Evolutionary conservation across 2,329 filamentous ascomycete species (phyloP).

Genomic region (Bretziella fagacearum): DNA sequence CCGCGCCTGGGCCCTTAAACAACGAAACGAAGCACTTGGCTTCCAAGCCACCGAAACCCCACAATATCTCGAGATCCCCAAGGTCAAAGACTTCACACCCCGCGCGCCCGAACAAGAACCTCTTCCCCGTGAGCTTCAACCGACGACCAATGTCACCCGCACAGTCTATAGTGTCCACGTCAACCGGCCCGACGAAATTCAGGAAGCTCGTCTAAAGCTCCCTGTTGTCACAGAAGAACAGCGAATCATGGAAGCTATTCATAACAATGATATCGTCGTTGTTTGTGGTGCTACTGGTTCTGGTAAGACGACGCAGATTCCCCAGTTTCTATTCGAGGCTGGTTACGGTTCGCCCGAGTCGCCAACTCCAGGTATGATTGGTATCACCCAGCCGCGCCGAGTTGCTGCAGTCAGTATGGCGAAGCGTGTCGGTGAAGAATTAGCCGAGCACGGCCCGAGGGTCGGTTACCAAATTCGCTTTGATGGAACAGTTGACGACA

Average conservation of each 20-base stretch:
- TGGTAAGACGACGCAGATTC: conserved; percentile 93
- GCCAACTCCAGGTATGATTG: conserved; percentile 79
- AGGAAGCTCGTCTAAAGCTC: conserved; percentile 59
- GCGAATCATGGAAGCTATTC: conserved; percentile 92
- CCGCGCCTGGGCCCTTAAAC: conserved; percentile 80
- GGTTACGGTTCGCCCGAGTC: conserved; percentile 69
- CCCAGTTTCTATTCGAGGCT: conserved; percentile 88
- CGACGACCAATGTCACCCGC: conserved; percentile 41
- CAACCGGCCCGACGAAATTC: conserved; percentile 52
- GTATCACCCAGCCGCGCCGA: conserved; percentile 82
- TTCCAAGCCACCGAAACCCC: conserved; percentile 32
- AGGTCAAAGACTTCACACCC: conserved; percentile 45
- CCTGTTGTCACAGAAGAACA: conserved; percentile 93
- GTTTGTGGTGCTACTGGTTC: conserved; percentile 92
- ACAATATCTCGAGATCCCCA: conserved; percentile 34
- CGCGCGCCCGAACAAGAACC: conserved; percentile 54
- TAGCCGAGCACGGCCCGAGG: conserved; percentile 57
- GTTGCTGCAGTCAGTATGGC: conserved; percentile 96
- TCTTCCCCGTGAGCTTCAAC: conserved; percentile 47
- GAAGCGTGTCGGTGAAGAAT: conserved; percentile 71
- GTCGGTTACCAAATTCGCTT: conserved; percentile 94
- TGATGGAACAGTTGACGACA: conserved; percentile 61
- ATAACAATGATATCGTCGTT: conserved; percentile 78
- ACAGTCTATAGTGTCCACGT: conserved; percentile 66
- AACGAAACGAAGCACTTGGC: conserved; percentile 70